Percentiles rank a stretch among this genome's conserved stretches.
These are phyloP conservation scores for Afroboletus lepidellus DNA, from an alignment of 1,284 basidiomycete genomes.

Conservation along the genomic window DNA sequence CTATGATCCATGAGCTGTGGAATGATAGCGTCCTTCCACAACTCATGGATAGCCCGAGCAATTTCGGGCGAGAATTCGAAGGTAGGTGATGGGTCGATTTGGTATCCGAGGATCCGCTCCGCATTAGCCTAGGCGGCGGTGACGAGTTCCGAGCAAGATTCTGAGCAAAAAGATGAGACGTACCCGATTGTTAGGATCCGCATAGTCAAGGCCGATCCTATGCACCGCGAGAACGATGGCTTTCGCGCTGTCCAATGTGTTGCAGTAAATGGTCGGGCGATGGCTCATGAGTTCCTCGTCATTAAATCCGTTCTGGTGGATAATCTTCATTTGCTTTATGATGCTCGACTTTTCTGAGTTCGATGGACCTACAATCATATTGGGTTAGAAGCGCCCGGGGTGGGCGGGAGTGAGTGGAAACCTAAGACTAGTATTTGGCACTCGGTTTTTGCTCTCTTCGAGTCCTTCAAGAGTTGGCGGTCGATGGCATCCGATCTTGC, in stretches of 20 bases:
- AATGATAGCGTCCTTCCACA: slow-evolving; percentile 93
- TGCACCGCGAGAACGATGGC: slow-evolving; percentile 85
- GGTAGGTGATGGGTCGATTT: slow-evolving; percentile 38
- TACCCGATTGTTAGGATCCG: slow-evolving; percentile 71
- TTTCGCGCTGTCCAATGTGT: slow-evolving; percentile 87
- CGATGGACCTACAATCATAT: slow-evolving; percentile 46
- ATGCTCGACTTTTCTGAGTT: slow-evolving; percentile 94
- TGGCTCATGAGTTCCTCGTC: slow-evolving; percentile 78
- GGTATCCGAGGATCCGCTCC: slow-evolving; percentile 63
- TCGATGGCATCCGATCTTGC: slow-evolving; percentile 73
- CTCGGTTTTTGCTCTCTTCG: slow-evolving; percentile 74
- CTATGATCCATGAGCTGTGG: slow-evolving; percentile 79
- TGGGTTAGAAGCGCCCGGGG: slow-evolving; percentile 3
- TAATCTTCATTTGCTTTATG: slow-evolving; percentile 99
- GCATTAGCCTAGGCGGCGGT: slow-evolving; percentile 43
- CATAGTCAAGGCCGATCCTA: slow-evolving; percentile 84
- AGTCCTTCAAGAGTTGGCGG: slow-evolving; percentile 71
- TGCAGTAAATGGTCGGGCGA: slow-evolving; percentile 81
- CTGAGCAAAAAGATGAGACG: background rate
- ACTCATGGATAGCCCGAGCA: slow-evolving; percentile 73
- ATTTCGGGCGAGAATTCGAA: slow-evolving; percentile 62
- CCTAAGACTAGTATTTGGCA: slow-evolving; percentile 94
- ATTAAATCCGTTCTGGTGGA: slow-evolving; percentile 92
- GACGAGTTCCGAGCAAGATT: background rate
- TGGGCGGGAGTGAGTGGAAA: slow-evolving; percentile 42